Percentiles rank a stretch among this genome's conserved stretches.
Conservation (phyloP, 768 basidiomycete species). For the Mycena metata region DNA sequence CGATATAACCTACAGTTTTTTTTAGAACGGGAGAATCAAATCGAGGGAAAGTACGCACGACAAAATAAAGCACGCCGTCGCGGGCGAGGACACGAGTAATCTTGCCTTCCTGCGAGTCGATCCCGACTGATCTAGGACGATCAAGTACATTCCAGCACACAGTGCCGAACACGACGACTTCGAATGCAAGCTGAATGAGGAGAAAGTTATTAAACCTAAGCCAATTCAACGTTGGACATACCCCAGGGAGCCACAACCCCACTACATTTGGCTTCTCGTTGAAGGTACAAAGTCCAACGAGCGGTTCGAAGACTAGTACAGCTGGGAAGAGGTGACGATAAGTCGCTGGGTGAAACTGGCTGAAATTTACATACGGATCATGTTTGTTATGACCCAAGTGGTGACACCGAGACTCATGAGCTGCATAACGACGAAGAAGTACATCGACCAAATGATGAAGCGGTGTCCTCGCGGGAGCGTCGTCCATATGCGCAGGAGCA, state of each 20-base stretch:
- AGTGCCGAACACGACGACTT: slow-evolving; percentile 47
- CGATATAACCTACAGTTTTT: background rate
- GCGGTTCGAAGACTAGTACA: slow-evolving; percentile 15
- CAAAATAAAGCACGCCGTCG: slow-evolving; percentile 19
- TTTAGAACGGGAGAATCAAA: too few relatives aligned
- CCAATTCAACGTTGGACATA: slow-evolving; percentile 15
- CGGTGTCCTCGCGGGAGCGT: slow-evolving; percentile 45
- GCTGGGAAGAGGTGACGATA: background rate
- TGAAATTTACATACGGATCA: slow-evolving; percentile 39
- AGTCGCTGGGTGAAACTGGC: background rate
- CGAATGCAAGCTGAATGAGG: slow-evolving; percentile 43
- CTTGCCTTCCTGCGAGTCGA: background rate
- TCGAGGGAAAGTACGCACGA: background rate
- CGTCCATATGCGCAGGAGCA: slow-evolving; percentile 50
- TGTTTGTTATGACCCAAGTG: slow-evolving; percentile 39
- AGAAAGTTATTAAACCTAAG: too few relatives aligned
- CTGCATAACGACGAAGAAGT: slow-evolving; percentile 44
- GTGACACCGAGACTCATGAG: slow-evolving; percentile 33
- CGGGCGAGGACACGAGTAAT: background rate
- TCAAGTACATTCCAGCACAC: slow-evolving; percentile 48
- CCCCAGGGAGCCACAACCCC: slow-evolving; percentile 48
- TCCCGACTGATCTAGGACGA: slow-evolving; percentile 32
- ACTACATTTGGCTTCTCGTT: slow-evolving; percentile 37
- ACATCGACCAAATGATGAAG: slow-evolving; percentile 41
- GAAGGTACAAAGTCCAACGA: slow-evolving; percentile 42